Evolutionary conservation across 2,329 filamentous ascomycete genomes (phyloP).

Genomic region (Akanthomyces uredinophilus): DNA sequence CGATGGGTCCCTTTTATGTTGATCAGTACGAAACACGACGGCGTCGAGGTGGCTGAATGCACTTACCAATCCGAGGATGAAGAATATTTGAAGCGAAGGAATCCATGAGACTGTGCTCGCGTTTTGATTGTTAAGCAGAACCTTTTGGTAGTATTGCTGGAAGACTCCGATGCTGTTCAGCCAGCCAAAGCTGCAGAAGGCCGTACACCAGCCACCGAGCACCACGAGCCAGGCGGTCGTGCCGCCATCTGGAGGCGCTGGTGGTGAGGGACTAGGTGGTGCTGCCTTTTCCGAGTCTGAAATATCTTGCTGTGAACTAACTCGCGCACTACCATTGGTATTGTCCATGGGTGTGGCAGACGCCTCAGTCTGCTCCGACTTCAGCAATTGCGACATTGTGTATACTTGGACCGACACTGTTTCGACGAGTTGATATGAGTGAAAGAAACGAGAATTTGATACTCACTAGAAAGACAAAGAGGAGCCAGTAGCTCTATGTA

Average conservation of each 20-base stretch:
- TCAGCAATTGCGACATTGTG: neutral
- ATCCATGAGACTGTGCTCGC: constrained; percentile 59
- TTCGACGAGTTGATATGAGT: neutral
- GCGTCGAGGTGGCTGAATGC: constrained; percentile 5
- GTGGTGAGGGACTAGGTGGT: neutral
- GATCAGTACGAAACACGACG: neutral
- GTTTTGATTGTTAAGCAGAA: constrained; percentile 43
- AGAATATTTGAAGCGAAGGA: constrained; percentile 49
- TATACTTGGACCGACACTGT: neutral
- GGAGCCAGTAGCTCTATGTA: neutral
- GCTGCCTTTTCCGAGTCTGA: constrained; percentile 8
- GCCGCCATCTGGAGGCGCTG: constrained; percentile 26
- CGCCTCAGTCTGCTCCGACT: neutral
- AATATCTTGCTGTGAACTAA: neutral
- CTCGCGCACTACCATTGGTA: neutral
- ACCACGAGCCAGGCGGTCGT: constrained; percentile 34
- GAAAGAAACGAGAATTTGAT: neutral
- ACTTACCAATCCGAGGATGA: constrained; percentile 45
- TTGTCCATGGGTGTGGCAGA: neutral
- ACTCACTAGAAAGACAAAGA: neutral
- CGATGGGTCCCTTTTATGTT: constrained; percentile 45
- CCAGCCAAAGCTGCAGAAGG: constrained; percentile 38
- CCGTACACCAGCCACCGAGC: constrained; percentile 35
- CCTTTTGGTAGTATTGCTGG: constrained; percentile 52
- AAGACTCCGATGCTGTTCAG: constrained; percentile 44